Evolutionary conservation across 1,284 basidiomycete species (phyloP).

Genomic region (Microbotryomycetes sp.): DNA sequence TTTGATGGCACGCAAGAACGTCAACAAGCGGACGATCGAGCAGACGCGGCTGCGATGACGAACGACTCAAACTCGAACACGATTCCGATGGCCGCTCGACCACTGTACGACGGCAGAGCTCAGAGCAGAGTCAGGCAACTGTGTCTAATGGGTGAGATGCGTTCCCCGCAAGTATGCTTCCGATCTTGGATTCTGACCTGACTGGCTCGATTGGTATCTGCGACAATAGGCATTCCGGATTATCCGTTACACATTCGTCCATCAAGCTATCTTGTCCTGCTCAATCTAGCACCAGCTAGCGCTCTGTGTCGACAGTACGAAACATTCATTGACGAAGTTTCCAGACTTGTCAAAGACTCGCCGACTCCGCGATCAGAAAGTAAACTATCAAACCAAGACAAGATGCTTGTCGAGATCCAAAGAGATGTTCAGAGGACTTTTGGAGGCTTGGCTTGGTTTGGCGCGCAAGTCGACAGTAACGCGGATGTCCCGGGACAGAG

Average conservation of each 20-base stretch:
- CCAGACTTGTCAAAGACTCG: conserved; percentile 1
- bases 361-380: neutral
- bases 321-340: conserved; percentile 17
- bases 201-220: no score
- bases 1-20: no score
- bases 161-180: no score
- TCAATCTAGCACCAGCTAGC: conserved; percentile 3
- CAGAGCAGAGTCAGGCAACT: no score
- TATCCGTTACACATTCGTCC: conserved; percentile 9
- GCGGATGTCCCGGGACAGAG: neutral
- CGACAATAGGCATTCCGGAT: conserved; percentile 30
- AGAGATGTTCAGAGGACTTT: conserved; percentile 28
- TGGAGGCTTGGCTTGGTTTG: conserved; percentile 21
- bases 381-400: conserved; percentile 5
- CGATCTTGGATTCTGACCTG: no score
- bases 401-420: conserved; percentile 23
- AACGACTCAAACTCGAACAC: no score
- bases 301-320: conserved; percentile 8
- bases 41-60: no score
- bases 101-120: no score
- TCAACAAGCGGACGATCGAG: no score
- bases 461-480: neutral
- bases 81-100: no score
- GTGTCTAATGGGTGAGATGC: neutral
- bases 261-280: conserved; percentile 7